A percentile compares a stretch with the other conserved stretches of the same genome.
phyloP scores from a whole-genome alignment of 345 rosid species.

The Gynandropsis gynandra region DNA sequence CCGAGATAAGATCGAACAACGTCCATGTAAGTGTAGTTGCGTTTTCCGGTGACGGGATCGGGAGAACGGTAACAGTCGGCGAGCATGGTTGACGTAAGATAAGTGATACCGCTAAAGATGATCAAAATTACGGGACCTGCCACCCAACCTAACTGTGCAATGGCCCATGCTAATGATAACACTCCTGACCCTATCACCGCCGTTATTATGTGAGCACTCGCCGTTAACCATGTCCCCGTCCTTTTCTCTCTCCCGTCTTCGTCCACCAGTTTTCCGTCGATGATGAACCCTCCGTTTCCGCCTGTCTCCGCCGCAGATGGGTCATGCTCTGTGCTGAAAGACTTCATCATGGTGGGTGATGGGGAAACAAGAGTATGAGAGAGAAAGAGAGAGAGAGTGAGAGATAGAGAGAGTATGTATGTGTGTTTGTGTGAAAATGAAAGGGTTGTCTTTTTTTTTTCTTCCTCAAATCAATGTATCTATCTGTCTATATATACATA shows the following conservation, averaged over 20 bases:
- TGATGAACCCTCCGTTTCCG: no score
- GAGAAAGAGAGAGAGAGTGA: conserved; percentile 6
- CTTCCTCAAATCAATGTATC: no score
- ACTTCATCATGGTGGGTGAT: conserved; percentile 15
- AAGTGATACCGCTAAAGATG: conserved; percentile 65
- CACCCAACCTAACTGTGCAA: conserved; percentile 86
- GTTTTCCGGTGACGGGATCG: conserved; percentile 65
- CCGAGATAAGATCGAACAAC: conserved; percentile 72
- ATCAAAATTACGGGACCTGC: conserved; percentile 56
- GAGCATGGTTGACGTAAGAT: conserved; percentile 69
- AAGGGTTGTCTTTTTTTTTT: conserved; percentile 5
- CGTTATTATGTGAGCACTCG: conserved; percentile 89
- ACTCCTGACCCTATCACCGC: conserved; percentile 96
- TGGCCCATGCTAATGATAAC: conserved; percentile 81
- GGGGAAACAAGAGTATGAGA: not conserved
- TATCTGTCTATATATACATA: no score
- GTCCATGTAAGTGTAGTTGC: conserved; percentile 93
- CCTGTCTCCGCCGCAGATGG: conserved; percentile 24
- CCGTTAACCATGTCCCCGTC: conserved; percentile 79
- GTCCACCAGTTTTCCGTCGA: conserved; percentile 22
- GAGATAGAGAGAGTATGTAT: no score
- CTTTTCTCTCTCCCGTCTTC: conserved; percentile 54
- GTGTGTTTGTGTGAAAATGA: conserved; percentile 22
- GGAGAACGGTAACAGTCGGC: conserved; percentile 80
- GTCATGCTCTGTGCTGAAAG: conserved; percentile 24